Evolutionary conservation across 1,284 basidiomycete species (phyloP).

Genomic region (Hemileia vastatrix): DNA sequence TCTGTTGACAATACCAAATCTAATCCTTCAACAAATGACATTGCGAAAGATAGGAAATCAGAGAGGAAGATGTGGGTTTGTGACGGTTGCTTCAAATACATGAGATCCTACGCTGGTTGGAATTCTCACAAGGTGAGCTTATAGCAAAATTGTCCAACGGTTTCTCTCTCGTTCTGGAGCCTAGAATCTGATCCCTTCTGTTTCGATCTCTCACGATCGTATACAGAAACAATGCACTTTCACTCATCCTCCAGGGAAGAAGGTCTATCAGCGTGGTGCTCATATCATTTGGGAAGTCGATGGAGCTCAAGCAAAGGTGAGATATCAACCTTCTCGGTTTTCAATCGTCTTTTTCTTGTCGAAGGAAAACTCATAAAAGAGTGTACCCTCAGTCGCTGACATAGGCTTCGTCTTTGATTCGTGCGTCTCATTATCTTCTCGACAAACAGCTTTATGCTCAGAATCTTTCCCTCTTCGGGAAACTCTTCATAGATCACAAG

Average conservation of each 20-base stretch:
- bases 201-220: background rate
- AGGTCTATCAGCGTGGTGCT: constrained; percentile 81
- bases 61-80: too few species aligned
- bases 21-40: too few species aligned
- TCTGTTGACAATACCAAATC: too few species aligned
- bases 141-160: too few species aligned
- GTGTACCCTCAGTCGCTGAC: background rate
- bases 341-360: background rate
- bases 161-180: background rate
- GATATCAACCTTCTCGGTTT: constrained; percentile 23
- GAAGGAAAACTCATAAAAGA: background rate
- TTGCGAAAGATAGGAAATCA: too few species aligned
- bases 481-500: constrained; percentile 98
- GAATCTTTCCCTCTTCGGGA: constrained; percentile 88
- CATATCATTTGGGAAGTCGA: constrained; percentile 95
- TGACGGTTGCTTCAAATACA: constrained; percentile 93
- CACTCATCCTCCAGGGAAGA: constrained; percentile 71
- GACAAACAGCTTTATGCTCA: constrained; percentile 75
- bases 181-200: background rate
- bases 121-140: constrained; percentile 61
- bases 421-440: background rate
- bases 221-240: constrained; percentile 60
- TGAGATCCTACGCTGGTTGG: constrained; percentile 65
- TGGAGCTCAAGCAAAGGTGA: constrained; percentile 69
- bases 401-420: background rate